Percentiles rank a stretch among this genome's conserved stretches.
Conservation (phyloP, 23 red algal genomes). For the Cyanidiococcus yangmingshanensis region DNA sequence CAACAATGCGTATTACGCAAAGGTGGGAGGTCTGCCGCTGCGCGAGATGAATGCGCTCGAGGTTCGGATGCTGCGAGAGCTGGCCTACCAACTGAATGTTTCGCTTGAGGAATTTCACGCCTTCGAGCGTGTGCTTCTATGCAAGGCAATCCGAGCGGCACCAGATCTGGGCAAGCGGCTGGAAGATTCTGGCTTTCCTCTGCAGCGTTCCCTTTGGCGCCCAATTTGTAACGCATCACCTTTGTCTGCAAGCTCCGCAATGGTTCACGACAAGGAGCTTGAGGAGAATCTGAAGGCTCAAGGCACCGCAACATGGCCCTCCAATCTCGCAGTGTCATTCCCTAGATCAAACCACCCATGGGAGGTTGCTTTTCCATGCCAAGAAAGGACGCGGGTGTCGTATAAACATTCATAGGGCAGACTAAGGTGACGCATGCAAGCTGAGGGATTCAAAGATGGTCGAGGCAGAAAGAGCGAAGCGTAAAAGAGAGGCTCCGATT, state of each 20-base stretch:
- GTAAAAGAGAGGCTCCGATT: neutral
- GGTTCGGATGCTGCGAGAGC: constrained; percentile 48
- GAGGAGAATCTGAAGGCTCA: too few relatives aligned
- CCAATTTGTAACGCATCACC: too few relatives aligned
- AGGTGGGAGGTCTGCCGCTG: constrained; percentile 61
- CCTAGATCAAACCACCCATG: too few relatives aligned
- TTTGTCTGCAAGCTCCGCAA: too few relatives aligned
- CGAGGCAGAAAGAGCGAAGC: neutral
- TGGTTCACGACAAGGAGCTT: too few relatives aligned
- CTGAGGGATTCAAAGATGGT: neutral
- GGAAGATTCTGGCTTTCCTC: neutral
- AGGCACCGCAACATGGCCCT: too few relatives aligned
- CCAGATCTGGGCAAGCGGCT: neutral
- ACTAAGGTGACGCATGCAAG: neutral
- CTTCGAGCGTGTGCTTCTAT: neutral
- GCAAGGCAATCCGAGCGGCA: neutral
- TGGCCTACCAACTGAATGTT: constrained; percentile 58
- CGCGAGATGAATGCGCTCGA: constrained; percentile 66
- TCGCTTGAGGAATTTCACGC: constrained; percentile 26
- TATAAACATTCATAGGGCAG: neutral
- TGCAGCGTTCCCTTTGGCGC: neutral
- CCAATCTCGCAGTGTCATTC: too few relatives aligned
- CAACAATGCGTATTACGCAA: constrained; percentile 73
- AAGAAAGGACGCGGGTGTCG: neutral
- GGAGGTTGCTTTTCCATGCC: too few relatives aligned